Conservation (phyloP, 768 basidiomycete species). For the Boletus subparvulus region DNA sequence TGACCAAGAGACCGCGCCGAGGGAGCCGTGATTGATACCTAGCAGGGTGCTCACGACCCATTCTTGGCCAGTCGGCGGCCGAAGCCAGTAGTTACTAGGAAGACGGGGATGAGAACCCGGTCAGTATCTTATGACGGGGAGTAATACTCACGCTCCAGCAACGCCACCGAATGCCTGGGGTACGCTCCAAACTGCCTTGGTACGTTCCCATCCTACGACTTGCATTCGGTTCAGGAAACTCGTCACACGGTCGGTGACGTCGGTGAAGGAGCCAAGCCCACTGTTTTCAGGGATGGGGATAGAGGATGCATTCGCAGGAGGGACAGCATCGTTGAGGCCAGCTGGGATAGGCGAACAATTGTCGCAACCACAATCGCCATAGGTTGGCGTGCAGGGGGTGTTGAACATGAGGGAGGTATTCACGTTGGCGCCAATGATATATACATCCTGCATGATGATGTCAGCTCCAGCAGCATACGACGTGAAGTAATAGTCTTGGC, state of each 20-base stretch:
- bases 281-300: constrained; percentile 20
- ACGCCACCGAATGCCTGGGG: constrained; percentile 71
- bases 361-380: constrained; percentile 74
- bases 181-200: constrained; percentile 73
- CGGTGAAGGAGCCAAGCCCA: constrained; percentile 46
- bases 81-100: constrained; percentile 53
- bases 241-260: constrained; percentile 67
- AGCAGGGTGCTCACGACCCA: constrained; percentile 65
- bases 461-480: constrained; percentile 63
- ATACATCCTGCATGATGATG: constrained; percentile 65
- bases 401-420: constrained; percentile 59
- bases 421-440: constrained; percentile 52
- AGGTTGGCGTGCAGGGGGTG: constrained; percentile 61
- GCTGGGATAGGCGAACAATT: constrained; percentile 47
- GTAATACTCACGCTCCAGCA: constrained; percentile 30
- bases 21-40: constrained; percentile 70
- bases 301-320: constrained; percentile 21
- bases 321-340: constrained; percentile 38
- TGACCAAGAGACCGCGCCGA: constrained; percentile 51
- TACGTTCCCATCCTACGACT: constrained; percentile 63
- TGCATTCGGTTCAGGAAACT: constrained; percentile 57
- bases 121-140: not conserved
- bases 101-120: not conserved
- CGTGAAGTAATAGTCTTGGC: constrained; percentile 62
- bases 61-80: constrained; percentile 66